A percentile compares a stretch with the other conserved stretches of the same genome.
These are phyloP conservation scores for Leccinum subgranulosum DNA, from an alignment of 768 basidiomycete genomes.

Conservation along the genomic window DNA sequence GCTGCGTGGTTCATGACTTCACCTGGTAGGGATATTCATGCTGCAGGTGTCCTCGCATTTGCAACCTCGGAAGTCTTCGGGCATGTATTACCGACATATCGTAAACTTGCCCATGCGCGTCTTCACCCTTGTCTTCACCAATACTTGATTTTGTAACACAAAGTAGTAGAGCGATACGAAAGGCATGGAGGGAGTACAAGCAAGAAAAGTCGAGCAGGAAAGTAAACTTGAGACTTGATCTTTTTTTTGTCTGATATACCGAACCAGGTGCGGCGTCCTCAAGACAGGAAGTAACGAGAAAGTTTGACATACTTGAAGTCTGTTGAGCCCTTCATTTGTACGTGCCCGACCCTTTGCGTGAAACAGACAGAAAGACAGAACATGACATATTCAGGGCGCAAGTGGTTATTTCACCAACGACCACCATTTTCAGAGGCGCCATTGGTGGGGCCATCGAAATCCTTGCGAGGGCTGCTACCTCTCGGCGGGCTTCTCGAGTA, in stretches of 20 bases:
- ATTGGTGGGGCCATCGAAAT: conserved; percentile 44
- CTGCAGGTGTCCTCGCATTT: conserved; percentile 12
- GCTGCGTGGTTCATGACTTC: conserved; percentile 21
- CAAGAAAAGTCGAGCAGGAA: conserved; percentile 53
- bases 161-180: conserved; percentile 47
- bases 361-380: conserved; percentile 28
- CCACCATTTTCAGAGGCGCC: conserved; percentile 40
- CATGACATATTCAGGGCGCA: conserved; percentile 20
- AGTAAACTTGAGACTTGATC: conserved; percentile 68
- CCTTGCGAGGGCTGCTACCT: conserved; percentile 57
- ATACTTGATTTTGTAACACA: conserved; percentile 42
- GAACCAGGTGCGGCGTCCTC: conserved; percentile 48
- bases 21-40: conserved; percentile 8
- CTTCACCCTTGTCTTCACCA: conserved; percentile 36
- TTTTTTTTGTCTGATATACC: conserved; percentile 50
- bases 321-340: conserved; percentile 41
- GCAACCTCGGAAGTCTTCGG: conserved; percentile 29
- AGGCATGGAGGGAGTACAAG: conserved; percentile 36
- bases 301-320: conserved; percentile 48
- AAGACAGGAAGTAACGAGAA: conserved; percentile 47
- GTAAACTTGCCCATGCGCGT: conserved; percentile 36
- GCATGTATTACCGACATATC: conserved; percentile 37
- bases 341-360: conserved; percentile 41
- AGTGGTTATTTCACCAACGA: conserved; percentile 56
- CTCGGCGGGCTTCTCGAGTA: conserved; percentile 79